Percentiles rank a stretch among this genome's conserved stretches.
Conservation (phyloP, 495 filamentous ascomycete genomes). For the Lindgomyces ingoldianus region DNA sequence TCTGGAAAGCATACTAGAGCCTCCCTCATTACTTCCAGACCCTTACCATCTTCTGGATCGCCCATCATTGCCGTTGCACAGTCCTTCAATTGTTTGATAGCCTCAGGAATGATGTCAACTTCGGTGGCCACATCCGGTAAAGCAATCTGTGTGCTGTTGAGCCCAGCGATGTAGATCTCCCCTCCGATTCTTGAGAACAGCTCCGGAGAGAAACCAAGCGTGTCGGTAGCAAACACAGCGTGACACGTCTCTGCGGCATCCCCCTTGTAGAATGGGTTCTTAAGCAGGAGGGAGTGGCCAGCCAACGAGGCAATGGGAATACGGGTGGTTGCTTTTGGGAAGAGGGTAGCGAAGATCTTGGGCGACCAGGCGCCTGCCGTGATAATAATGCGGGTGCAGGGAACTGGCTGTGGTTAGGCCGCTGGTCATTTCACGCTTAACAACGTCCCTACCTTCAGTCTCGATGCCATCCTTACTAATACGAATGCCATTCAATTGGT, state of each 20-base stretch:
- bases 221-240: slow-evolving; percentile 66
- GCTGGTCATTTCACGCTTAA: neutral
- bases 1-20: slow-evolving; percentile 48
- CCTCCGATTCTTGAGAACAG: slow-evolving; percentile 62
- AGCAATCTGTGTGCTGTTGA: slow-evolving; percentile 61
- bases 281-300: slow-evolving; percentile 70
- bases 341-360: slow-evolving; percentile 61
- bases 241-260: slow-evolving; percentile 55
- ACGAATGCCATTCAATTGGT: slow-evolving; percentile 52
- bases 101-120: slow-evolving; percentile 46
- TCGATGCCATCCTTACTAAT: slow-evolving; percentile 54
- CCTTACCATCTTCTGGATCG: slow-evolving; percentile 45
- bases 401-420: slow-evolving; percentile 42
- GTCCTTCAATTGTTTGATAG: slow-evolving; percentile 55
- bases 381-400: slow-evolving; percentile 61
- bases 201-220: slow-evolving; percentile 66
- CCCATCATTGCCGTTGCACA: slow-evolving; percentile 61
- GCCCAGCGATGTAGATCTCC: slow-evolving; percentile 72
- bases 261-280: slow-evolving; percentile 59
- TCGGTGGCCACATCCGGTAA: slow-evolving; percentile 59
- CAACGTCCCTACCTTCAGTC: slow-evolving; percentile 44
- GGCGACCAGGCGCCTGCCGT: slow-evolving; percentile 71
- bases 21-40: slow-evolving; percentile 64
- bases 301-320: slow-evolving; percentile 64
- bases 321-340: slow-evolving; percentile 54